These are phyloP conservation scores for Potentilla sterilis DNA, from an alignment of 306 rosid species.

Conservation along the genomic window DNA sequence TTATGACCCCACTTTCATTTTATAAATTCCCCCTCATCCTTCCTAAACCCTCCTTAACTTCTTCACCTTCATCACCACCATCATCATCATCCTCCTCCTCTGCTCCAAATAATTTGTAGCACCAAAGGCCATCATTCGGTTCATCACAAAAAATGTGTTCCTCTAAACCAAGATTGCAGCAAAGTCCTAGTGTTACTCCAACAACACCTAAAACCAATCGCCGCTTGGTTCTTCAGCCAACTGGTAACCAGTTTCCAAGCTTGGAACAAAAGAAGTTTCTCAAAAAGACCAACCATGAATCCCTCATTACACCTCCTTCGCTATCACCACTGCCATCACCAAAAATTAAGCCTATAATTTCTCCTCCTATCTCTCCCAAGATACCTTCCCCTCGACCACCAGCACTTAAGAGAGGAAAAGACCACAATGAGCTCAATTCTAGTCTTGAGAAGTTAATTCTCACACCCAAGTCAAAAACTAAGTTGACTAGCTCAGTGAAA, in stretches of 20 bases:
- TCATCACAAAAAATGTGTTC: conserved; percentile 23
- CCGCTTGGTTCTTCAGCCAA: conserved; percentile 28
- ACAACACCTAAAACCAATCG: conserved; percentile 17
- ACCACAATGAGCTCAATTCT: conserved; percentile 22
- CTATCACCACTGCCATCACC: conserved; percentile 15
- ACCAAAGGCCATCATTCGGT: not conserved
- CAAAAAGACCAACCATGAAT: conserved; percentile 14
- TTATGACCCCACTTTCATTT: conserved; percentile 27
- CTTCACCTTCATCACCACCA: conserved; percentile 12
- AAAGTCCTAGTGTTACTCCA: not conserved
- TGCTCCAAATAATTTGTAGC: conserved; percentile 4
- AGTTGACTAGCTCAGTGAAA: conserved; percentile 13
- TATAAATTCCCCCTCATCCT: conserved; percentile 18
- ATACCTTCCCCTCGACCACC: conserved; percentile 29
- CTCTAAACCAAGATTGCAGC: conserved; percentile 19
- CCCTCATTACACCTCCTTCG: conserved; percentile 3
- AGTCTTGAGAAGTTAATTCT: conserved; percentile 23
- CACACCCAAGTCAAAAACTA: conserved; percentile 15
- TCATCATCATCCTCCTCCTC: not conserved
- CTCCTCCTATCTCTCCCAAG: conserved; percentile 39
- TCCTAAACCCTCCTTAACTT: conserved; percentile 13
- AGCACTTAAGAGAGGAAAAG: conserved; percentile 34
- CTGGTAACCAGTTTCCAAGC: conserved; percentile 28
- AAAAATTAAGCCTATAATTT: conserved; percentile 18
- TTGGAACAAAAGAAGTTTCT: conserved; percentile 19